Conservation (phyloP, 805 yeast species). For the Pichia exigua region DNA sequence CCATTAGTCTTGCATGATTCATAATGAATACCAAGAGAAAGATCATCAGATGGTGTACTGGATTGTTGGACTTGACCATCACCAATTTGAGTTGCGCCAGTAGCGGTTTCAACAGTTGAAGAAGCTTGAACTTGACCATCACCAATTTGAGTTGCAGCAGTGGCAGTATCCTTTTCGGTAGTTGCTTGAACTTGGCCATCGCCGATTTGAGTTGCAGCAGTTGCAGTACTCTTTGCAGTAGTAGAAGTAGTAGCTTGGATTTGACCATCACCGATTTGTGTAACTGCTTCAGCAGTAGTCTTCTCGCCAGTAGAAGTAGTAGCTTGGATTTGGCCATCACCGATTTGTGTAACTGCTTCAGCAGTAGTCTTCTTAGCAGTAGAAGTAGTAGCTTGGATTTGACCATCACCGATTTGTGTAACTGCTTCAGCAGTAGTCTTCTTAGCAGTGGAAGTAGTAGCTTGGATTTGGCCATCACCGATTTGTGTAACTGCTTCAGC, state of each 20-base stretch:
- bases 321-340: constrained; percentile 33
- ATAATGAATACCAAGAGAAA: constrained; percentile 10
- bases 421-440: constrained; percentile 25
- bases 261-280: constrained; percentile 24
- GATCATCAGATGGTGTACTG: constrained; percentile 19
- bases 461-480: constrained; percentile 23
- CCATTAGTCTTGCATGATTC: constrained; percentile 30
- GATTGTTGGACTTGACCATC: constrained; percentile 55
- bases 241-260: constrained; percentile 24
- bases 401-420: constrained; percentile 43
- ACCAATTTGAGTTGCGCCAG: constrained; percentile 36
- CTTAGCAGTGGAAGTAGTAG: constrained; percentile 27
- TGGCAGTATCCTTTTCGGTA: constrained; percentile 14
- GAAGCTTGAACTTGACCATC: constrained; percentile 40
- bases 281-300: constrained; percentile 17
- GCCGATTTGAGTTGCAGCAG: constrained; percentile 31
- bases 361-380: constrained; percentile 18
- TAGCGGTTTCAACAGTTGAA: constrained; percentile 25
- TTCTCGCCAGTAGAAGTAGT: constrained; percentile 30
- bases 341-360: constrained; percentile 29
- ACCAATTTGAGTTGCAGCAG: constrained; percentile 32
- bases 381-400: constrained; percentile 39
- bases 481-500: constrained; percentile 17
- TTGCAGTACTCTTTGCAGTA: constrained; percentile 26
- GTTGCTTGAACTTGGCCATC: constrained; percentile 43